These are phyloP conservation scores for Erythrobasidium hasegawianum DNA, from an alignment of 1,284 basidiomycete genomes.

Conservation along the genomic window DNA sequence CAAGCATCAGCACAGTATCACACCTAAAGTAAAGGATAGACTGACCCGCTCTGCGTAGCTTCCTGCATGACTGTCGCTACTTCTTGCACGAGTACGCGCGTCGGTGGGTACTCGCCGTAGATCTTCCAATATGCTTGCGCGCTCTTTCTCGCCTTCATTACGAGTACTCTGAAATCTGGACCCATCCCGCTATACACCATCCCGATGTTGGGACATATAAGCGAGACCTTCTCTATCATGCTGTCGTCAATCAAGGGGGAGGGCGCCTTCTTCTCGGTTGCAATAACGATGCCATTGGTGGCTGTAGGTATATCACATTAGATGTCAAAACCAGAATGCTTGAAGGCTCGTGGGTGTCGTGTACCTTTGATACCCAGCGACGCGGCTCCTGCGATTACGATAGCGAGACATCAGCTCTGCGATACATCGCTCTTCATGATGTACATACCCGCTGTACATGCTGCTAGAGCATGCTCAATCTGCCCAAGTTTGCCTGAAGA, in stretches of 20 bases:
- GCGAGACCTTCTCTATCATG: constrained; percentile 91
- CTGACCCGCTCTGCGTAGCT: constrained; percentile 96
- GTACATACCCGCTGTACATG: constrained; percentile 63
- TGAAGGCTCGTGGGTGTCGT: constrained; percentile 24
- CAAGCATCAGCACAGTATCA: constrained; percentile 14
- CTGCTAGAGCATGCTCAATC: constrained; percentile 98
- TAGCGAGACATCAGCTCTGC: background rate
- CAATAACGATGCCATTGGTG: constrained; percentile 97
- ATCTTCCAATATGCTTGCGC: constrained; percentile 99
- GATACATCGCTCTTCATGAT: too few relatives aligned
- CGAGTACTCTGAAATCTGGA: constrained; percentile 92
- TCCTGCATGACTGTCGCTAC: constrained; percentile 98
- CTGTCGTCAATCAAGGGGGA: constrained; percentile 97
- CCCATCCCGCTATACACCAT: constrained; percentile 99
- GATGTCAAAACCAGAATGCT: background rate
- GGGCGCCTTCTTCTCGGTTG: constrained; percentile 97
- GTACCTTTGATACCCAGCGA: constrained; percentile 96
- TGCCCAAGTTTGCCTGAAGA: constrained; percentile 65
- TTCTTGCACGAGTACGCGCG: constrained; percentile 91
- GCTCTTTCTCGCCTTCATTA: constrained; percentile 90
- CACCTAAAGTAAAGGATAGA: constrained; percentile 34
- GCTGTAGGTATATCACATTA: constrained; percentile 59
- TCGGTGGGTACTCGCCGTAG: constrained; percentile 98
- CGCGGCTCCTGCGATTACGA: constrained; percentile 65
- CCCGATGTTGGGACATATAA: constrained; percentile 97